Evolutionary conservation across 2,329 filamentous ascomycete genomes (phyloP).

Genomic region (Fusarium torulosum): DNA sequence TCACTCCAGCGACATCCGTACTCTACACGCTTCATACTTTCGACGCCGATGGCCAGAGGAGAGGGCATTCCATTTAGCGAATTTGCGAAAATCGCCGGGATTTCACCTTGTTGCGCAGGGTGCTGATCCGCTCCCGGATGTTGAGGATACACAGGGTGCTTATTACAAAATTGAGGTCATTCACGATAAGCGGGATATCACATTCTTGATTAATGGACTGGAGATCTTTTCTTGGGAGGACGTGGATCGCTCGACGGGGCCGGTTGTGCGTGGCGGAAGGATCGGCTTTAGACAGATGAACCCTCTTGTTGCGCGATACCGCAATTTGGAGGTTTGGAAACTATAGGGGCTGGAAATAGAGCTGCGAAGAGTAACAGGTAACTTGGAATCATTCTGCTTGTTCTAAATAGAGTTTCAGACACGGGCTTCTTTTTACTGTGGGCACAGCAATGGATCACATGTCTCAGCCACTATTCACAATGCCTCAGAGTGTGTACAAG

Average conservation of each 20-base stretch:
- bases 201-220: conserved; percentile 35
- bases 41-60: conserved; percentile 45
- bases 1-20: conserved; percentile 43
- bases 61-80: conserved; percentile 42
- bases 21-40: conserved; percentile 44
- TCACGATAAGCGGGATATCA: conserved; percentile 38
- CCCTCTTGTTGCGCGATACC: conserved; percentile 40
- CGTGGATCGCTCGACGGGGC: conserved; percentile 33
- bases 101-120: conserved; percentile 44
- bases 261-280: conserved; percentile 36
- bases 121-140: conserved; percentile 40
- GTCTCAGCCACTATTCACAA: too few species aligned
- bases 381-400: too few species aligned
- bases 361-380: too few species aligned
- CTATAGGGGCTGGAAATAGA: conserved; percentile 16
- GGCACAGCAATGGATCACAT: too few species aligned
- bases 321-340: conserved; percentile 43
- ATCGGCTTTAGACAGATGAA: conserved; percentile 44
- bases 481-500: too few species aligned
- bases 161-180: conserved; percentile 43
- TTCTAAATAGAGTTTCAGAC: too few species aligned
- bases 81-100: conserved; percentile 42
- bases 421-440: too few species aligned
- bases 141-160: conserved; percentile 36
- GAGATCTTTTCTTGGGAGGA: conserved; percentile 41